phyloP scores from a whole-genome alignment of 805 yeast genomes.

The Candida pseudoglaebosa region DNA sequence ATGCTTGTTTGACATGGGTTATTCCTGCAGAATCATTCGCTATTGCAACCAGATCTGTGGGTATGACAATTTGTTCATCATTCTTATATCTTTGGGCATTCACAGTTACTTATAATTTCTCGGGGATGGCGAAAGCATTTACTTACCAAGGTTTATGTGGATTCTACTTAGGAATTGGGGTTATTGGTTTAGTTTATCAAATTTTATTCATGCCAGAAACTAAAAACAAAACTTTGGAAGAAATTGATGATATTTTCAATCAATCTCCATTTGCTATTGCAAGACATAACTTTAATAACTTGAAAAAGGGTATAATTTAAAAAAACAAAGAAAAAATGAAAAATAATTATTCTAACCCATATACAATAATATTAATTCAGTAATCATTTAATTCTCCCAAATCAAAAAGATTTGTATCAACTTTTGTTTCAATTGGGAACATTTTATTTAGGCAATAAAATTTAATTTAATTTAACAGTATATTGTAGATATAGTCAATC shows the following conservation, averaged over 20 bases:
- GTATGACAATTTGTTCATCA: conserved; percentile 59
- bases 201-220: conserved; percentile 65
- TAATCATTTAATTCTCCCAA: no score
- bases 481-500: no score
- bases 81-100: conserved; percentile 59
- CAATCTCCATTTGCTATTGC: conserved; percentile 41
- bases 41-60: conserved; percentile 54
- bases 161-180: conserved; percentile 65
- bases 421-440: no score
- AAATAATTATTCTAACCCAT: no score
- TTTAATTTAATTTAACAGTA: no score
- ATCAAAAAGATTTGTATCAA: no score
- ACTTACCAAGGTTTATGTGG: conserved; percentile 64
- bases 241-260: conserved; percentile 60
- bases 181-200: conserved; percentile 52
- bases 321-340: no score
- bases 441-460: no score
- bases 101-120: conserved; percentile 62
- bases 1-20: conserved; percentile 67
- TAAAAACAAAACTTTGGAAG: conserved; percentile 67
- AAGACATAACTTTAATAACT: conserved; percentile 29
- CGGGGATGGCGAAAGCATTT: conserved; percentile 51
- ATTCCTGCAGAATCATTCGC: conserved; percentile 63
- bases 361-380: no score
- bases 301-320: conserved; percentile 14